Conservation (phyloP, 2,329 filamentous ascomycete species). For the Ceratocystis colombiana region DNA sequence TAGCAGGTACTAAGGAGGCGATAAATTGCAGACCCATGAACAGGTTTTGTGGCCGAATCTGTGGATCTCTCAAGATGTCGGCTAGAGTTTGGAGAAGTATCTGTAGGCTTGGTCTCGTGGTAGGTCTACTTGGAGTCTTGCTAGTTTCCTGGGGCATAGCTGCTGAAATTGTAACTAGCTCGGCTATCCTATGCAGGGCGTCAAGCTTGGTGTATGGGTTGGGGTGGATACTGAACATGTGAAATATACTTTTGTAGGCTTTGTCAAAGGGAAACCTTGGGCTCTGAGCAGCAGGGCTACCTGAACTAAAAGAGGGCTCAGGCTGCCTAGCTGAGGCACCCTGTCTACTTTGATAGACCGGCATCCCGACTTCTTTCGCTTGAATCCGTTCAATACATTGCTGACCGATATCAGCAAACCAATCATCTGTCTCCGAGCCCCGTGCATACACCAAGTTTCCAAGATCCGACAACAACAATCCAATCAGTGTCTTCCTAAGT, state of each 20-base stretch:
- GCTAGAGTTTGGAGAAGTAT: conserved; percentile 57
- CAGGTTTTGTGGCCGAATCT: conserved; percentile 65
- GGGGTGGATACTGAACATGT: conserved; percentile 78
- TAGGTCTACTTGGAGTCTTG: conserved; percentile 41
- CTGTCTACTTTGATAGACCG: background rate
- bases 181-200: conserved; percentile 71
- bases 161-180: conserved; percentile 67
- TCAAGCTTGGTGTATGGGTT: conserved; percentile 81
- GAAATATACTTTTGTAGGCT: conserved; percentile 68
- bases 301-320: conserved; percentile 2
- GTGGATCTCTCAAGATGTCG: conserved; percentile 55
- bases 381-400: conserved; percentile 55
- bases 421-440: conserved; percentile 85
- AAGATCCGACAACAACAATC: conserved; percentile 78
- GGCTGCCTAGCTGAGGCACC: background rate
- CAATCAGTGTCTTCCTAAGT: conserved; percentile 68
- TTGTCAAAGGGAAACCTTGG: conserved; percentile 67
- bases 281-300: conserved; percentile 27
- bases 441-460: conserved; percentile 75
- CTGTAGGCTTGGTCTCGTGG: conserved; percentile 41
- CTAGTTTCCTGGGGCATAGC: conserved; percentile 56
- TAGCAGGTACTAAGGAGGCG: conserved; percentile 52
- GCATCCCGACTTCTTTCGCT: conserved; percentile 29
- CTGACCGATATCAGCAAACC: conserved; percentile 63
- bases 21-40: conserved; percentile 75